A percentile compares a stretch with the other conserved stretches of the same genome.
phyloP scores from a whole-genome alignment of 805 yeast genomes.

The Saccharomycopsis oosterbeekiorum region DNA sequence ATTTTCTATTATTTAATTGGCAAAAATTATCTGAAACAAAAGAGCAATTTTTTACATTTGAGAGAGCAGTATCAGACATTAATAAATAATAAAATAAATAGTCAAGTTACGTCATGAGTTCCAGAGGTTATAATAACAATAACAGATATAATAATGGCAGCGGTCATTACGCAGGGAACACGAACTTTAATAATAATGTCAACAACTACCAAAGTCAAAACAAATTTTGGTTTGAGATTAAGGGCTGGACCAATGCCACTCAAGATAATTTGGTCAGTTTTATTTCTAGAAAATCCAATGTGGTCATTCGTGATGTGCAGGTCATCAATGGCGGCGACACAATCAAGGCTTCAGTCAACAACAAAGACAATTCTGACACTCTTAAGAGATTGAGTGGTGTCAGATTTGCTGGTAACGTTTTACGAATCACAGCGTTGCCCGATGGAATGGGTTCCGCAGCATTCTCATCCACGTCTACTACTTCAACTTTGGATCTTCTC shows the following conservation, averaged over 20 bases:
- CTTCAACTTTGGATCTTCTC: conserved; percentile 51
- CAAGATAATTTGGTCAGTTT: conserved; percentile 60
- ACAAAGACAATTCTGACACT: conserved; percentile 45
- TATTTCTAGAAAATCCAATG: conserved; percentile 54
- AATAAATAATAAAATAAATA: neutral
- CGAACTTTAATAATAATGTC: conserved; percentile 17
- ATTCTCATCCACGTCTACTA: conserved; percentile 22
- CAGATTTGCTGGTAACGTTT: conserved; percentile 64
- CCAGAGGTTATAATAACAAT: conserved; percentile 23
- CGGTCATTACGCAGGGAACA: conserved; percentile 5
- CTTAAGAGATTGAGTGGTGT: conserved; percentile 63
- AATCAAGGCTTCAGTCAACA: conserved; percentile 49
- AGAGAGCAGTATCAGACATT: no score
- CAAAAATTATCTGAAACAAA: no score
- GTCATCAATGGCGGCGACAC: conserved; percentile 40
- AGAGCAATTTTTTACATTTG: no score
- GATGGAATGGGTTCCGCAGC: conserved; percentile 11
- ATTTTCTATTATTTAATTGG: no score
- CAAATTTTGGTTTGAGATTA: conserved; percentile 46
- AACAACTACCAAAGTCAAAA: conserved; percentile 24
- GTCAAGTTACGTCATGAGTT: conserved; percentile 20
- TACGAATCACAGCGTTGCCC: conserved; percentile 38
- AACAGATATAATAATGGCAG: conserved; percentile 15
- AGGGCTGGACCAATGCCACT: conserved; percentile 77
- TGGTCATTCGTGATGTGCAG: conserved; percentile 41